phyloP scores from a whole-genome alignment of 2,329 filamentous ascomycete genomes.

The Alternaria gaisen region DNA sequence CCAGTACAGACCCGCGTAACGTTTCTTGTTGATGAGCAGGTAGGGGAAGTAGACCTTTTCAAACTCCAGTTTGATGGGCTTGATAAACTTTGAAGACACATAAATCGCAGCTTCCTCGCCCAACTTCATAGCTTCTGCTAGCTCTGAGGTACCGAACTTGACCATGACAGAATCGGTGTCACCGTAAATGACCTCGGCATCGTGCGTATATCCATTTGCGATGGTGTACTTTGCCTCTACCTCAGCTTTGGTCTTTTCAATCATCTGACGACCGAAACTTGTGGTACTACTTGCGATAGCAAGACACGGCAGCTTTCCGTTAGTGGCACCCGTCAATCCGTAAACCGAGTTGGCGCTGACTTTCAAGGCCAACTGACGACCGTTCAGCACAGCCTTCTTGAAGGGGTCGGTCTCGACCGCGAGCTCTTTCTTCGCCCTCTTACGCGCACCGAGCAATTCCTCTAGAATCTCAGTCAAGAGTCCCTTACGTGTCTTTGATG shows the following conservation, averaged over 20 bases:
- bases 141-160: constrained; percentile 90
- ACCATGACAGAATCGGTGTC: constrained; percentile 99
- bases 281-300: constrained; percentile 97
- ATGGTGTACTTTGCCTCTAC: constrained; percentile 91
- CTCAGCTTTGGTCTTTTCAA: constrained; percentile 96
- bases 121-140: constrained; percentile 89
- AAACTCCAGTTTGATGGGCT: constrained; percentile 98
- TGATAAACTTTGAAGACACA: constrained; percentile 91
- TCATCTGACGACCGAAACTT: constrained; percentile 97
- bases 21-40: constrained; percentile 99
- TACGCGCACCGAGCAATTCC: constrained; percentile 89
- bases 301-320: constrained; percentile 93
- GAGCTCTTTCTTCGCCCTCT: constrained; percentile 90
- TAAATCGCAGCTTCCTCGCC: constrained; percentile 90
- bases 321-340: constrained; percentile 93
- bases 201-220: constrained; percentile 91
- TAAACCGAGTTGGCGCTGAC: constrained; percentile 98
- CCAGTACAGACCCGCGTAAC: constrained; percentile 98
- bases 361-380: constrained; percentile 94
- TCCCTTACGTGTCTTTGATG: constrained; percentile 86
- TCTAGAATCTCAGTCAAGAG: constrained; percentile 94
- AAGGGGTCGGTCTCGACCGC: constrained; percentile 91
- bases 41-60: constrained; percentile 99
- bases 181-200: constrained; percentile 97
- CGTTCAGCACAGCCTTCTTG: constrained; percentile 97